These are phyloP conservation scores for Nicotiana attenuata DNA, from an alignment of 257 asterid genomes.

Conservation along the genomic window DNA sequence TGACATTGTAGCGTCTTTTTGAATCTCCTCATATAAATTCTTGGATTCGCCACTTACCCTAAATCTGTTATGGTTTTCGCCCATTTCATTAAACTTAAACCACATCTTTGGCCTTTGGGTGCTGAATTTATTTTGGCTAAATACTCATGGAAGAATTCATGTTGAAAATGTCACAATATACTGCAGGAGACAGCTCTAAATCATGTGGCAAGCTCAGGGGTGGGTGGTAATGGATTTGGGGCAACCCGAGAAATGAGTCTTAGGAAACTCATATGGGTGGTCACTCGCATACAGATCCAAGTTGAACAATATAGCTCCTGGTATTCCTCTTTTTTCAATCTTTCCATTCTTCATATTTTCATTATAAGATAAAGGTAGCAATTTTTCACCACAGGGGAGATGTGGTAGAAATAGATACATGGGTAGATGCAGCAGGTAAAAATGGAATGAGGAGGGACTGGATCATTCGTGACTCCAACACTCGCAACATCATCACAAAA, in stretches of 20 bases:
- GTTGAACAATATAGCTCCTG: constrained; percentile 70
- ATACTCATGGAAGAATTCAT: neutral
- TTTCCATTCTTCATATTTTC: neutral
- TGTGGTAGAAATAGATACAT: constrained; percentile 79
- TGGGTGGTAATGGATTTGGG: constrained; percentile 77
- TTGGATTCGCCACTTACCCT: too few species aligned
- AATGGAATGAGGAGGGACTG: constrained; percentile 91
- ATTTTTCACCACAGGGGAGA: constrained; percentile 59
- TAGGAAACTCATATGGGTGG: constrained; percentile 82
- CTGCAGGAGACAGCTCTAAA: constrained; percentile 80
- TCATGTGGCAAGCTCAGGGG: constrained; percentile 72
- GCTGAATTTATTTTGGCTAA: neutral
- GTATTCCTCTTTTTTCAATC: constrained; percentile 22
- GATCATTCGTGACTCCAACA: constrained; percentile 62
- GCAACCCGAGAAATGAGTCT: constrained; percentile 83
- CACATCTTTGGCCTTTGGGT: neutral
- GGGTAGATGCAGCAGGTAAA: constrained; percentile 92
- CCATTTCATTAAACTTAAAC: neutral
- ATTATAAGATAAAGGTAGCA: neutral
- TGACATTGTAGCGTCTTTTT: too few species aligned
- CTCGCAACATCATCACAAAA: constrained; percentile 59
- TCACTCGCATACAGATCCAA: constrained; percentile 63
- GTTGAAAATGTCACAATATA: neutral
- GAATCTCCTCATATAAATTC: too few species aligned
- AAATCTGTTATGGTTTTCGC: too few species aligned